phyloP scores from a whole-genome alignment of 805 yeast genomes.

The Nematodospora valgi region DNA sequence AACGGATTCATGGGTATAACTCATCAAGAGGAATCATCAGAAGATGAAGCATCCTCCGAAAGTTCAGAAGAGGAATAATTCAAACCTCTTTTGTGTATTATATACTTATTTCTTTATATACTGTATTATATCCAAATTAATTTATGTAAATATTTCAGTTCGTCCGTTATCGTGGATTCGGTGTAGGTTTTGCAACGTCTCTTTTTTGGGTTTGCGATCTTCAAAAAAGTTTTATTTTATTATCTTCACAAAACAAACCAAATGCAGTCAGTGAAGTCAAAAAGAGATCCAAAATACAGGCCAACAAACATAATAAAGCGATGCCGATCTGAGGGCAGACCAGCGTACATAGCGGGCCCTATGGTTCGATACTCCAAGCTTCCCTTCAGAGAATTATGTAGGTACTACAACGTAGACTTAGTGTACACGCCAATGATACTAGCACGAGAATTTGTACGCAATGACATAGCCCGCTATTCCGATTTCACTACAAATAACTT shows the following conservation, averaged over 20 bases:
- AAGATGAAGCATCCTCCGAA: conserved; percentile 52
- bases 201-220: too few species aligned
- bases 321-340: conserved; percentile 24
- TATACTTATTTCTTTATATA: too few species aligned
- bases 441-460: conserved; percentile 91
- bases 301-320: conserved; percentile 33
- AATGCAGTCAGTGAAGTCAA: too few species aligned
- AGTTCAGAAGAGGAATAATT: conserved; percentile 69
- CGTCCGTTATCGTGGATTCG: too few species aligned
- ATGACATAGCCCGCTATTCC: conserved; percentile 70
- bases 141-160: too few species aligned
- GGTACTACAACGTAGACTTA: conserved; percentile 73
- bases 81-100: neutral
- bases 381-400: conserved; percentile 76
- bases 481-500: conserved; percentile 78
- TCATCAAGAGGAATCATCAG: conserved; percentile 41
- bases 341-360: conserved; percentile 64
- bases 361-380: conserved; percentile 96
- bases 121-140: too few species aligned
- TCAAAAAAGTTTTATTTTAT: too few species aligned
- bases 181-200: too few species aligned
- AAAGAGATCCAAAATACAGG: conserved; percentile 24
- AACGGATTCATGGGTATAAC: conserved; percentile 31
- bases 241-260: too few species aligned
- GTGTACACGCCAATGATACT: conserved; percentile 96